A percentile compares a stretch with the other conserved stretches of the same genome.
These are phyloP conservation scores for Calcarisporium arbuscula DNA, from an alignment of 2,329 filamentous ascomycete species.

Conservation along the genomic window DNA sequence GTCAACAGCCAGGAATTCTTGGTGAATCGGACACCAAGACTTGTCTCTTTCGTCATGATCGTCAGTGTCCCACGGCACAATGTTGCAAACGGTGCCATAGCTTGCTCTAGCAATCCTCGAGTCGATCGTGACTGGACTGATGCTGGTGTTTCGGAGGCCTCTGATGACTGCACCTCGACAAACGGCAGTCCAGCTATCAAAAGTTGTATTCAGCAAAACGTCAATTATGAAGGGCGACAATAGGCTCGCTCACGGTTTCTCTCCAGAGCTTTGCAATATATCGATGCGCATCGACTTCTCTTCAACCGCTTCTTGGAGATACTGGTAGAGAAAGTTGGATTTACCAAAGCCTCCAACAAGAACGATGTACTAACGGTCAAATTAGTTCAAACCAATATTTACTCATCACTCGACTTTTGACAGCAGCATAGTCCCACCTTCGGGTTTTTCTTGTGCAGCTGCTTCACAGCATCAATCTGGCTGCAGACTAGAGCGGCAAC, in stretches of 20 bases:
- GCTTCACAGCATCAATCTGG: conserved; percentile 16
- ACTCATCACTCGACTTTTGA: not conserved
- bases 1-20: conserved; percentile 1
- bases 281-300: conserved; percentile 6
- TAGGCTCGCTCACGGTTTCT: conserved; percentile 23
- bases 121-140: conserved; percentile 7
- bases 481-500: conserved; percentile 15
- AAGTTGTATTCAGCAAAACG: not conserved
- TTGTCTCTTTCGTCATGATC: conserved; percentile 10
- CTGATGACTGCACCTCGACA: conserved; percentile 26
- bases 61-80: not conserved
- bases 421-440: conserved; percentile 16
- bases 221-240: not conserved
- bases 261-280: conserved; percentile 23
- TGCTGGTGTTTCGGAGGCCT: conserved; percentile 9
- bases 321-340: conserved; percentile 19
- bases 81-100: conserved; percentile 12
- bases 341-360: conserved; percentile 33
- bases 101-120: conserved; percentile 20
- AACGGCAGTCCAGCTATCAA: conserved; percentile 26
- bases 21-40: not conserved
- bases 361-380: conserved; percentile 24
- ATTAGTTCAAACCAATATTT: not conserved
- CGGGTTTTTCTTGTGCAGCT: conserved; percentile 11
- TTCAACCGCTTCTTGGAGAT: conserved; percentile 5